Conservation (phyloP, 306 rosid species). For the Casuarina equisetifolia region DNA sequence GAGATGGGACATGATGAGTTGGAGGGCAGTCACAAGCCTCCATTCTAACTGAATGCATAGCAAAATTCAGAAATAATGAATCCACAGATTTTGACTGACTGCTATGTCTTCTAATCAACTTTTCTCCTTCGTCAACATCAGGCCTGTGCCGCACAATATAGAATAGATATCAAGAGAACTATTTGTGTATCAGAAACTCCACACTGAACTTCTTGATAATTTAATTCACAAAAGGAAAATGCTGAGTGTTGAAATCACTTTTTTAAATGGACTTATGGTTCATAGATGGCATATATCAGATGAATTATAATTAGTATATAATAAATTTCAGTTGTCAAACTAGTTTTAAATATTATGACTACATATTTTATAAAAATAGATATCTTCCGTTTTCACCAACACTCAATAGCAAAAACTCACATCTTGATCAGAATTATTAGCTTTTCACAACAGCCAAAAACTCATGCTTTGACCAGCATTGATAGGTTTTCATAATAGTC, state of each 20-base stretch:
- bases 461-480: too few relatives aligned
- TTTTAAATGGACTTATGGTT: not conserved
- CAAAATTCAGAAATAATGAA: slow-evolving; percentile 86
- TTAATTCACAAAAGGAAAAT: not conserved
- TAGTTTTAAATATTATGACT: too few relatives aligned
- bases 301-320: not conserved
- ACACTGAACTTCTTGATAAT: not conserved
- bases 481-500: too few relatives aligned
- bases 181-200: not conserved
- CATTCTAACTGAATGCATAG: slow-evolving; percentile 98
- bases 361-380: not conserved
- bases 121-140: slow-evolving; percentile 93
- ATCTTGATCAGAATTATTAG: too few relatives aligned
- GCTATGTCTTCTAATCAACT: slow-evolving; percentile 75
- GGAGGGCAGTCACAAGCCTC: slow-evolving; percentile 99
- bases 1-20: slow-evolving; percentile 56
- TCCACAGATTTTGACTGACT: slow-evolving; percentile 84
- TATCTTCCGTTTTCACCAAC: not conserved
- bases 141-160: slow-evolving; percentile 57
- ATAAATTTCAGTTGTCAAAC: not conserved
- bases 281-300: not conserved
- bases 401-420: too few relatives aligned
- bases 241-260: not conserved
- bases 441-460: too few relatives aligned
- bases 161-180: not conserved